Base-by-base conservation (phyloP, 495 filamentous ascomycete species). In the Saxophila tyrrhenica region DNA sequence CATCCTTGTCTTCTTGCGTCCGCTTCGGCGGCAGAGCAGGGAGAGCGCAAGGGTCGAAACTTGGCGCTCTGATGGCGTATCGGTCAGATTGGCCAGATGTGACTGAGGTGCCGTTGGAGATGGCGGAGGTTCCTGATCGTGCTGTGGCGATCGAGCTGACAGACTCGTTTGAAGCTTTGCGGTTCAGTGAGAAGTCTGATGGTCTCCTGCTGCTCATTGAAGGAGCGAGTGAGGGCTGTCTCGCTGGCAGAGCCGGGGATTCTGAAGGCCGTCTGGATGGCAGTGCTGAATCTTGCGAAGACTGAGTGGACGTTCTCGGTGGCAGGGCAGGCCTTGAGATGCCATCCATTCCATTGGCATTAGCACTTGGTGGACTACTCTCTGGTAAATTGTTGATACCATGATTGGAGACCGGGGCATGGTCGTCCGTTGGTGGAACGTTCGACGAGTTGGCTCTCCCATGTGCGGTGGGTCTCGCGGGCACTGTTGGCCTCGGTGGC, bases 191-290 rank as follows among this genome's bases (percentile, higher is more conserved):
- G 15, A 61, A 56, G 20, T 65, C 64, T 23, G 66, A 64, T 9
- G 61, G 29, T 42, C 56, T 65, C 2, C 65, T 63, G 50, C 41
- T 50, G 29, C 25, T 16, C 17, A 44, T 21, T 17, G 49, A 56
- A 16, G 57, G 53, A 3, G 60, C 46, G 20, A 70, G 56, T 9
- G 78, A 74, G 7, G 72, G 68, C 24, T 64, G 57, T 52, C 67
- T 57, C 1, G 67, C 60, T 15, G 73, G 75, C 25, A 73, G 56
- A 43, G 71, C 67, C 38, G 74, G 75, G 43, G 70, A 67, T 50
- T 70, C 71, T n/a, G 63, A 73, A 55, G 53, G 63, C 64, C 68
- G 73, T 54, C 78, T 71, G 23, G 73, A 70, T 22, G 78, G 78
- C 49, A 80, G 66, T 16, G 70, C 48, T n/a, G 74, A 73, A 21